These are phyloP conservation scores for Fallopia convolvulus DNA, from an alignment of 148 eudicot species.

Conservation along the genomic window DNA sequence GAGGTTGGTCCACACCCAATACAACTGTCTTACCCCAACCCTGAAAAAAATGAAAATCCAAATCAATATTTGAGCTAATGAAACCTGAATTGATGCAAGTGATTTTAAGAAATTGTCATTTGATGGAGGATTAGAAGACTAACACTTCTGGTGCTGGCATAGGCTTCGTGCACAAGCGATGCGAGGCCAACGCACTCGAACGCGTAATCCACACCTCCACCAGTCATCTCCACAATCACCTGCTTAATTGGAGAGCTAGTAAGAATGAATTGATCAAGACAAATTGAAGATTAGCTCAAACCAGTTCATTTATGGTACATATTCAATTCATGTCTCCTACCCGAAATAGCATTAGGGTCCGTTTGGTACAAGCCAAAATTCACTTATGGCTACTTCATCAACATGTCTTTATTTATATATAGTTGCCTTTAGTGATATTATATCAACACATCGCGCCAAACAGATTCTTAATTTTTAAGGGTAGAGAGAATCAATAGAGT, in stretches of 20 bases:
- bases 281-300: not conserved
- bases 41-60: not conserved
- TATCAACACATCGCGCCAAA: not conserved
- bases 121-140: not conserved
- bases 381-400: too few species aligned
- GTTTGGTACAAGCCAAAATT: too few species aligned
- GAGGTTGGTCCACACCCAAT: slow-evolving; percentile 23
- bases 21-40: slow-evolving; percentile 27
- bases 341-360: too few species aligned
- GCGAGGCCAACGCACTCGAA: slow-evolving; percentile 73
- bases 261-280: not conserved
- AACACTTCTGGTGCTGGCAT: slow-evolving; percentile 54
- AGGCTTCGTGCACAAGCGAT: slow-evolving; percentile 63
- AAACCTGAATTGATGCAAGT: not conserved
- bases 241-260: slow-evolving; percentile 13
- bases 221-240: slow-evolving; percentile 65
- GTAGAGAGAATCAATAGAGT: not conserved
- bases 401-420: too few species aligned
- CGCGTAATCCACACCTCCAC: slow-evolving; percentile 72
- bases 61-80: not conserved
- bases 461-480: not conserved
- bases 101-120: not conserved
- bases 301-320: too few species aligned
- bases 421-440: not conserved
- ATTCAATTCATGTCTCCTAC: too few species aligned